Evolutionary conservation across 371 early-diverging fungal genomes (phyloP).

Genomic region (Mucor velutinosus): DNA sequence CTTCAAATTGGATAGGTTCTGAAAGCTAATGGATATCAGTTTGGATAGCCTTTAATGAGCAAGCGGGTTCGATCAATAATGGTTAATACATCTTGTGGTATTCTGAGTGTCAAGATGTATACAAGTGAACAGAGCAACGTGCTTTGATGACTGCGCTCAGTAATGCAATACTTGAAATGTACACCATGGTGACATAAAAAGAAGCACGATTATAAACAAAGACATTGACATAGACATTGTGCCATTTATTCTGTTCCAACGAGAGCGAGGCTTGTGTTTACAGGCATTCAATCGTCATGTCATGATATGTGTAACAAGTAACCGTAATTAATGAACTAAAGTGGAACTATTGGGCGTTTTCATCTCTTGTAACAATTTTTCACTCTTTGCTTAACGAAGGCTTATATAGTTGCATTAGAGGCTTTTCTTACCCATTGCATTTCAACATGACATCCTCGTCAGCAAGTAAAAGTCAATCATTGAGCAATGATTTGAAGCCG

Average conservation of each 20-base stretch:
- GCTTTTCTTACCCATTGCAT: not conserved
- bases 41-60: no score
- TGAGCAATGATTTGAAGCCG: slow-evolving; percentile 18
- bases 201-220: no score
- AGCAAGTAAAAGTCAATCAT: not conserved
- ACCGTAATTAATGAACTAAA: not conserved
- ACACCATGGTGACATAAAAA: no score
- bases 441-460: not conserved
- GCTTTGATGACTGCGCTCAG: no score
- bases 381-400: not conserved
- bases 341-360: not conserved
- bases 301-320: not conserved
- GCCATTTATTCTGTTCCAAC: not conserved
- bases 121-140: no score
- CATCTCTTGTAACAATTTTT: not conserved
- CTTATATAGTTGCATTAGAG: not conserved
- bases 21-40: no score
- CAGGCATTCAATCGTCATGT: not conserved
- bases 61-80: no score
- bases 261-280: not conserved
- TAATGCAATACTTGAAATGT: no score
- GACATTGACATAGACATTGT: no score
- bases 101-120: no score
- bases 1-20: no score
- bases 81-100: no score